Conservation (phyloP, 495 filamentous ascomycete genomes). For the Xanthoparmelia taractica region DNA sequence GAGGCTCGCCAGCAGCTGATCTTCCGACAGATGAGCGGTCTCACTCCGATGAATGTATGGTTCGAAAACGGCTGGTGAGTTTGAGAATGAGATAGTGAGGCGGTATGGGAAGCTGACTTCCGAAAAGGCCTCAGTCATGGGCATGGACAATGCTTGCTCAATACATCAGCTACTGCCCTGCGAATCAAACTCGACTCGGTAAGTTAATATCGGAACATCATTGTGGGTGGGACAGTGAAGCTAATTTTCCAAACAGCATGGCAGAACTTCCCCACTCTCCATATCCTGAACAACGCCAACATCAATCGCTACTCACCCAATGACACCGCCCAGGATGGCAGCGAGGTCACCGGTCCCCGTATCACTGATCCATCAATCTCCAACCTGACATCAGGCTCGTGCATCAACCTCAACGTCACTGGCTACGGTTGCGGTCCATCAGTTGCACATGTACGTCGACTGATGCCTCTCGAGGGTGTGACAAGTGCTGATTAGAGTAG, state of each 20-base stretch:
- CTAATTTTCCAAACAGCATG: constrained; percentile 39
- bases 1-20: constrained; percentile 84
- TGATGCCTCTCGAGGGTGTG: rapidly evolving
- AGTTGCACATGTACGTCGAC: constrained; percentile 40
- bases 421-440: constrained; percentile 53
- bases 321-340: constrained; percentile 37
- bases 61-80: constrained; percentile 60
- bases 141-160: constrained; percentile 79
- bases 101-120: neutral
- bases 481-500: neutral
- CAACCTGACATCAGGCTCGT: constrained; percentile 35
- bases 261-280: constrained; percentile 80
- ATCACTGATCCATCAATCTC: constrained; percentile 36
- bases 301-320: constrained; percentile 51
- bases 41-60: constrained; percentile 82
- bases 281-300: constrained; percentile 72
- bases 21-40: constrained; percentile 78
- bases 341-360: constrained; percentile 48
- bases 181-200: constrained; percentile 58
- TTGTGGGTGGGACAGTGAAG: neutral
- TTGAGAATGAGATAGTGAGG: rapidly evolving
- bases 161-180: constrained; percentile 72
- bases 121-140: constrained; percentile 64
- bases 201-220: neutral
- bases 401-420: constrained; percentile 43